phyloP scores from a whole-genome alignment of 768 basidiomycete species.

The Mycena sanguinolenta region DNA sequence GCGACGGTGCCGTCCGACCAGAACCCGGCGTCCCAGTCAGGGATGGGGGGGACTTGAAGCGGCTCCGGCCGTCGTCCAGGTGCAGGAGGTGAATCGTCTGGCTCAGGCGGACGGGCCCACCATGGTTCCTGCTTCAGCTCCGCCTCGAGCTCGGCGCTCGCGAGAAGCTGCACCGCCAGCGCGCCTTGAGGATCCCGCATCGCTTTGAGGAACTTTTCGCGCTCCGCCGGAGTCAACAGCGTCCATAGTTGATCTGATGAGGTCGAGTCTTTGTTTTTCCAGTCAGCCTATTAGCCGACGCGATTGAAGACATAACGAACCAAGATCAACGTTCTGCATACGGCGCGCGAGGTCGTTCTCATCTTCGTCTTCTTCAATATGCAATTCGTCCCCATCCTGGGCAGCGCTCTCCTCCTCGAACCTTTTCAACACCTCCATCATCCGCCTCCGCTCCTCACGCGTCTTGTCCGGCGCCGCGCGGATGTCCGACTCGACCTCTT shows the following conservation, averaged over 20 bases:
- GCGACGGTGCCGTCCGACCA: conserved; percentile 52
- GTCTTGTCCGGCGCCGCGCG: conserved; percentile 66
- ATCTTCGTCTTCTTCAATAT: conserved; percentile 53
- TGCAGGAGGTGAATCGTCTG: conserved; percentile 5
- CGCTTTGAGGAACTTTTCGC: conserved; percentile 68
- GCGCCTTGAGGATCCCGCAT: conserved; percentile 74
- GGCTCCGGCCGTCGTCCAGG: conserved; percentile 50
- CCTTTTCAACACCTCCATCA: conserved; percentile 78
- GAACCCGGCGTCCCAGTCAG: conserved; percentile 60
- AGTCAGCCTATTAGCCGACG: background rate
- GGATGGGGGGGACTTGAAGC: conserved; percentile 60
- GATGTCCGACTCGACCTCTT: conserved; percentile 77
- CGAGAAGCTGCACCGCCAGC: conserved; percentile 69
- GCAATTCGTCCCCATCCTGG: conserved; percentile 52
- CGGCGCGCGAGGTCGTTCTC: conserved; percentile 62
- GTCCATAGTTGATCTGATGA: conserved; percentile 72
- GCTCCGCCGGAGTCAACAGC: conserved; percentile 71
- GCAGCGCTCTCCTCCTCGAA: conserved; percentile 74
- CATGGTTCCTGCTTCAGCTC: conserved; percentile 74
- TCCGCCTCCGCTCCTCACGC: conserved; percentile 69
- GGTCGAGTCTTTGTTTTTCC: conserved; percentile 58
- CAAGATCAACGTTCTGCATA: conserved; percentile 71
- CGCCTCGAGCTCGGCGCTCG: conserved; percentile 66
- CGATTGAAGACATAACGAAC: conserved; percentile 52
- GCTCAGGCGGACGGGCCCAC: conserved; percentile 66